Base-by-base conservation (phyloP, 2,329 filamentous ascomycete species). In the Acarospora socialis region DNA sequence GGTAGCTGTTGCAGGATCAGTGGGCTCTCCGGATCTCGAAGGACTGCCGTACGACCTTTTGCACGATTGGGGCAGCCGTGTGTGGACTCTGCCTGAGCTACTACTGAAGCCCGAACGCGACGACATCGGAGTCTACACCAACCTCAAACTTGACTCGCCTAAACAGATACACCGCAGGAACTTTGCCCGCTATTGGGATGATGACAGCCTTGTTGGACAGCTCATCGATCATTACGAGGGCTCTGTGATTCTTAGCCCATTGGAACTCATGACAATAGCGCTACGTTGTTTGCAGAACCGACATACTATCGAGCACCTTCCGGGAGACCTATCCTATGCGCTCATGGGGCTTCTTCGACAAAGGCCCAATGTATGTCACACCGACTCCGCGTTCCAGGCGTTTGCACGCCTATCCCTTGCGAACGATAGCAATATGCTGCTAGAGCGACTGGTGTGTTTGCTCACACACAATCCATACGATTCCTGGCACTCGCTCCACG, bases 51-150 rank as follows among this genome's bases (percentile, higher is more conserved):
- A 44, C 23, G 38, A 51, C 17, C 48, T 53, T 48, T 45, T 64
- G 8, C 46, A 51, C 5, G 47, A 59, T 42, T 66, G 53, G 61
- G 64, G 57, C 12, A 53, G 45, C 7, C 53, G 56, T 3, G 48
- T 67, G 13, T 63, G 61, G 53, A 66, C 62, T 0, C 51, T 66
- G 18, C 59, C 64, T 2, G 60, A 63, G 38, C 47, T 57, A 2
- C 44, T 61, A 0, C 43, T 60, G 2, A 45, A 50, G 14, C 51
- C 53, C 4, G 41, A 40, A 2, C 41, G 44, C 0, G 41, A 45
- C 16, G 36, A 43, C 2, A 54, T 58, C 25, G 36, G 40, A 4
- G 45, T 59, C 4, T 59, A 55, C 32, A 45, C 46, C 9, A 48
- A 49, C 15, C 46, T 39, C 6, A 45, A 51, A 19, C 40, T 43